Evolutionary conservation across 2,329 filamentous ascomycete genomes (phyloP).

Genomic region (Fusarium multiceps): DNA sequence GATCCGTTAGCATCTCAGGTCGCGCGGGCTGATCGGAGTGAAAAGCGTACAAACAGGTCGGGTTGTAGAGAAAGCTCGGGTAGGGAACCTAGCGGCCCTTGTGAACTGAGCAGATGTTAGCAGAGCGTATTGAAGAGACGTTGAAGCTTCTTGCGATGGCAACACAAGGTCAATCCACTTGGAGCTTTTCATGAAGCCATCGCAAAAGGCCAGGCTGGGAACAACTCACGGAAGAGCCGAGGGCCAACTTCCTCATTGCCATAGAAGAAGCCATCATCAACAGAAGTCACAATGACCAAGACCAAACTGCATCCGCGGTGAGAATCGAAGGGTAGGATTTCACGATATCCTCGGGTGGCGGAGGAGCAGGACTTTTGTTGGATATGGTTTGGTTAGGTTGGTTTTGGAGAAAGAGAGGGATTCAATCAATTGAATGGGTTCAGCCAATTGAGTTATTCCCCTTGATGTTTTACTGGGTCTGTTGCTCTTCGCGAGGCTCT

Average conservation of each 20-base stretch:
- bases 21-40: not conserved
- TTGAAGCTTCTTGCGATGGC: slow-evolving; percentile 25
- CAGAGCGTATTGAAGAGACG: slow-evolving; percentile 16
- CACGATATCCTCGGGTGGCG: slow-evolving; percentile 40
- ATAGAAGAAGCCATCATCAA: slow-evolving; percentile 70
- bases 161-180: not conserved
- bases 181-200: slow-evolving; percentile 19
- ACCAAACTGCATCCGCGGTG: slow-evolving; percentile 49
- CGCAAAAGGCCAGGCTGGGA: slow-evolving; percentile 31
- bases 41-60: slow-evolving; percentile 75
- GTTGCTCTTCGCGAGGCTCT: slow-evolving; percentile 42
- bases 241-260: slow-evolving; percentile 70
- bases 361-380: slow-evolving; percentile 45
- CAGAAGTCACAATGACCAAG: slow-evolving; percentile 44
- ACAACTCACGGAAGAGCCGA: slow-evolving; percentile 65
- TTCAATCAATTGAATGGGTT: slow-evolving; percentile 19
- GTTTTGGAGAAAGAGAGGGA: slow-evolving; percentile 29
- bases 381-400: slow-evolving; percentile 21
- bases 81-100: slow-evolving; percentile 70
- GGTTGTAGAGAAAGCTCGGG: slow-evolving; percentile 88
- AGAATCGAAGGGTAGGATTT: slow-evolving; percentile 42
- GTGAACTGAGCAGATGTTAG: slow-evolving; percentile 65
- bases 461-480: slow-evolving; percentile 43
- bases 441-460: slow-evolving; percentile 43
- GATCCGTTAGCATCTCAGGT: slow-evolving; percentile 33